Evolutionary conservation across 208 protist genomes (phyloP), one percentile per base, ranked within the genome.

Genomic region (Herpetomonas tarakana): DNA sequence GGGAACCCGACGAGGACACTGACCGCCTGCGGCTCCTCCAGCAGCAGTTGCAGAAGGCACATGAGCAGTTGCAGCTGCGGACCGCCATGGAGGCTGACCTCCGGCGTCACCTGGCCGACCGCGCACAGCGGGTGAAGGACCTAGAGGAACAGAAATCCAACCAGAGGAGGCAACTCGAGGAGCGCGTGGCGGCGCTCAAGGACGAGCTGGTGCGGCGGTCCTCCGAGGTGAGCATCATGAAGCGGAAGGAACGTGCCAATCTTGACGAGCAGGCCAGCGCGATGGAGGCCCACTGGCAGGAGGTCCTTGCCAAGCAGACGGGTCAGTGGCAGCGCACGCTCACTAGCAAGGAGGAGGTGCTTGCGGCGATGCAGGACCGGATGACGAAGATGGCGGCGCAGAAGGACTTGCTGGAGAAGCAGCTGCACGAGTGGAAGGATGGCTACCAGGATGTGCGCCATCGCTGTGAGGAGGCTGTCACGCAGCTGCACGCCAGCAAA

Each of bases 141-240:
- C 29, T 51, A 27, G 69, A 72, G 52, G 45, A 35, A 2, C 63
- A 58, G 26, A 59, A 71, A 0, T 52, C 61, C 28, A 49, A 64
- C 6, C 69, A 62, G 21, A 35, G 62, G 27, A 41, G 47, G 31
- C 70, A 56, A 16, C 62, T 77, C 22, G 62, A 52, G 22, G 63
- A 65, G 21, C 86, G 90, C 61, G 74, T 93, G 18, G 52, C 62
- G 9, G 86, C 86, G 11, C 68, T 93, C 27, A 89, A 91, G 68
- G 86, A 86, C 53, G 86, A 93, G 76, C 68, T 93, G 31, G 71
- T 65, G 7, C 77, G 86, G 1, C 76, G 80, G n/a, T 58, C 65
- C 16, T 63, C 86, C 44, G 85, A 92, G 66, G 55, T 68, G 3
- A 47, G 47, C 3, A 65, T 86, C 19, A 35, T 88, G 53, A 52